A percentile compares a stretch with the other conserved stretches of the same genome.
These are phyloP conservation scores for Gynochthodes officinalis DNA, from an alignment of 257 asterid genomes.

Conservation along the genomic window DNA sequence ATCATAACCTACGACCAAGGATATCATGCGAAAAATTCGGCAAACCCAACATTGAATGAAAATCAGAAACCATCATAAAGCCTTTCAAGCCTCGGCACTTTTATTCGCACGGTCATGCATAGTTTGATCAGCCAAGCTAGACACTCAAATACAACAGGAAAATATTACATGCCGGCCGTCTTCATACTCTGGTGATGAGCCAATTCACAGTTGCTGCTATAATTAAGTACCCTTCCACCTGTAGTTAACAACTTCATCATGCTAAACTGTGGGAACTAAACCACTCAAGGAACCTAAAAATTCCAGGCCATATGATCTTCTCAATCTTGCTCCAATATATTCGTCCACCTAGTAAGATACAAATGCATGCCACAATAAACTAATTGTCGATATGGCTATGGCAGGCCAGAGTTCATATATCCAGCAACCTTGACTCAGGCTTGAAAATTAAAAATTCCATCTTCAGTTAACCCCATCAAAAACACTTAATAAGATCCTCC, in stretches of 20 bases:
- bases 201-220: background rate
- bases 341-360: background rate
- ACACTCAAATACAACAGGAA: background rate
- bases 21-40: no score
- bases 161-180: background rate
- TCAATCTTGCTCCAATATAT: background rate
- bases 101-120: background rate
- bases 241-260: background rate
- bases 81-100: background rate
- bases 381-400: background rate
- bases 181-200: no score
- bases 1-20: no score
- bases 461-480: background rate
- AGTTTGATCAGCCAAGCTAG: background rate
- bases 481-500: background rate
- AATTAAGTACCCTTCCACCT: background rate
- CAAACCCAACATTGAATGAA: no score
- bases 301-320: background rate
- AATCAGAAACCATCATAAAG: background rate
- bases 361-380: no score
- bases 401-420: background rate
- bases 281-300: background rate
- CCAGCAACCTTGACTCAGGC: background rate
- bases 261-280: background rate
- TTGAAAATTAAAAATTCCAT: background rate